Evolutionary conservation across 2,329 filamentous ascomycete species (phyloP), one percentile per base, ranked within the genome.

Genomic region (Coniochaeta sp.): DNA sequence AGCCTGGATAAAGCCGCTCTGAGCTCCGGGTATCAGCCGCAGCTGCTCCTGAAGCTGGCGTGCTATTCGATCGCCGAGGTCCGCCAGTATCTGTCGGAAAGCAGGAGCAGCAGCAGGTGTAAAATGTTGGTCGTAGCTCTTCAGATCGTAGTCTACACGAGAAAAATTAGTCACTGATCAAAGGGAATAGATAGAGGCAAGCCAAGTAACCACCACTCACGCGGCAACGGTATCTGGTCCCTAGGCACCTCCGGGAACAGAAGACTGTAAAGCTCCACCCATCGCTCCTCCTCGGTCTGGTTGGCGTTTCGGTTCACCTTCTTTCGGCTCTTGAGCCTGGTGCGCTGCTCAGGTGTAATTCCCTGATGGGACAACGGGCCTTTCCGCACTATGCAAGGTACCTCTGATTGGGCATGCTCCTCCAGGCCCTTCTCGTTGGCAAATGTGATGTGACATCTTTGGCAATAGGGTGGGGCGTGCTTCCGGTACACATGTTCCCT

Each of bases 401-500:
- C 24, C 22, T 58, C 40, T 22, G 40, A 28, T 36, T 40, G 57
- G 17, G 16, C 1, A 26, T 58, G 57, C 40, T 34, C 40, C 40
- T 58, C 30, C 17, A 58, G 42, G 1, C 17, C 26, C 32, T 47
- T 30, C 26, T 58, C 24, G 42, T 47, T 22, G 28, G 19, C 32
- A 36, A 58, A 58, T 1, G 38, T 50, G 24, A 38, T 26, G 19
- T 50, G 57, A 50, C 57, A 58, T 47, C 57, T 47, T 16, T 58
- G 40, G 19, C 57, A 58, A 38, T 47, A 58, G n/a, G 57, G 57
- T 7, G 38, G 38, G 16, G 24, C 42, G 38, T 58, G 57, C 16
- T 50, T 40, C 17, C 57, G 57, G 28, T 58, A 58, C 3, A 58
- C 40, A 50, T 58, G 57, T 34, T 58, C 57, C 57, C 57, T 58